Percentiles rank a stretch among this genome's conserved stretches.
Evolutionary conservation across 139 green algal genomes (phyloP).

Genomic region (Haematococcus sp.): DNA sequence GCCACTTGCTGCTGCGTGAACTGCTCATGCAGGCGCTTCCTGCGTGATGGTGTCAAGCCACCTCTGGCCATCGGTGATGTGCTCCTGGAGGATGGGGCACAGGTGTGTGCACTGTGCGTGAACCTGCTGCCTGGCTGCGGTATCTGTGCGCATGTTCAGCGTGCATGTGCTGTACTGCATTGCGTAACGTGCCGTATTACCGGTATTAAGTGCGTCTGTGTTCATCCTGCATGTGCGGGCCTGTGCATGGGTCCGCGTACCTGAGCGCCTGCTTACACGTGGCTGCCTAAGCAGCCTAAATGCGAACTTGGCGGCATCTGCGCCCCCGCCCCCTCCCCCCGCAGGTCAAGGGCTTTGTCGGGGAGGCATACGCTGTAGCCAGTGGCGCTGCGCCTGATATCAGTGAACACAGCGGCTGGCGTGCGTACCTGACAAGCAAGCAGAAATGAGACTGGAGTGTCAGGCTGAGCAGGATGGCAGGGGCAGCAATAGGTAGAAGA

Average conservation of each 20-base stretch:
- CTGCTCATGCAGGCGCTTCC: slow-evolving; percentile 29
- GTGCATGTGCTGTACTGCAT: too few relatives aligned
- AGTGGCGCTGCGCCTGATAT: slow-evolving; percentile 23
- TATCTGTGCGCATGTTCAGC: too few relatives aligned
- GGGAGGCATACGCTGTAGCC: slow-evolving; percentile 46
- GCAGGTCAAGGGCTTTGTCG: slow-evolving; percentile 64
- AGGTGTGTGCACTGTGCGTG: slow-evolving; percentile 17
- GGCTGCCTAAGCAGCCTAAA: too few relatives aligned
- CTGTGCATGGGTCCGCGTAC: neutral
- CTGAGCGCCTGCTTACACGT: neutral
- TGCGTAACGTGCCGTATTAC: too few relatives aligned
- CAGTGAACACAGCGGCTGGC: neutral
- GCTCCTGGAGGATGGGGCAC: slow-evolving; percentile 55
- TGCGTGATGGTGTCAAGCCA: slow-evolving; percentile 50
- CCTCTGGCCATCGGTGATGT: slow-evolving; percentile 68
- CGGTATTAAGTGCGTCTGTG: too few relatives aligned
- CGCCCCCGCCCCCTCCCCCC: neutral
- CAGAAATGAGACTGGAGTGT: too few relatives aligned
- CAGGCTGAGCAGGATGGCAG: too few relatives aligned
- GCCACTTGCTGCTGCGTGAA: neutral
- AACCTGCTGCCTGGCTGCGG: neutral
- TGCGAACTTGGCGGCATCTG: too few relatives aligned
- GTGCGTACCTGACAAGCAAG: too few relatives aligned
- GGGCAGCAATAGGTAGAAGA: too few relatives aligned
- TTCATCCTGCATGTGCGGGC: neutral